Base-by-base conservation (phyloP, 1,139 yeast genomes). In the Pneumocystis oryctolagi region DNA sequence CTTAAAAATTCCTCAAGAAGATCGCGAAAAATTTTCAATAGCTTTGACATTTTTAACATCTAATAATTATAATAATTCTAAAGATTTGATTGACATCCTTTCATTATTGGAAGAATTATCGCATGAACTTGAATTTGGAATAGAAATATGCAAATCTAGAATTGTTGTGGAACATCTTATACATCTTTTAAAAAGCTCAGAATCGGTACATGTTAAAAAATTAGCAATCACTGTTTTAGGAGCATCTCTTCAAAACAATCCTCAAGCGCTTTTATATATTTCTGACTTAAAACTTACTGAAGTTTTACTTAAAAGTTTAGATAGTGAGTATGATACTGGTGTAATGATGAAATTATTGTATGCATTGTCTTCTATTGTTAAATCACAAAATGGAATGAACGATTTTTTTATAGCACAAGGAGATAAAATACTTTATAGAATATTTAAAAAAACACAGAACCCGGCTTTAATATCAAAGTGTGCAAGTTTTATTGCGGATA, bases 101-200 rank as follows among this genome's bases (percentile, higher is more conserved):
- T 82, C 81, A 31, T 73, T 75, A 0, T 71, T 86, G 64, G 78
- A 78, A 9, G 90, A 86, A 8, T 74, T 81, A 67, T 79, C 85
- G 58, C 88, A 85, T 68, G 90, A 85, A 67, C 71, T 80, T 32
- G 87, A 85, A 64, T 80, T 79, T 68, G 92, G 92, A 0, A 76
- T 74, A 3, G 74, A 74, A 37, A 70, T 80, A 58, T 72, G 74
- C 20, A 70, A 70, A 16, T 64, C 71, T 56, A 64, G 68, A 67
- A 60, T 67, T 63, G 60, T 66, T 67, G 9, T 67, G 68, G 56
- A 64, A 4, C 64, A 63, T n/a, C 65, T 75, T 55, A 63, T 73
- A 25, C 66, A 69, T 8, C 65, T 74, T 14, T 64, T 69, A 37
- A 63, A 66, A 40, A 42, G 63, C 0, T 65, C 65, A 34, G 67